These are phyloP conservation scores for Buddleja alternifolia DNA, from an alignment of 257 asterid genomes.

Conservation along the genomic window DNA sequence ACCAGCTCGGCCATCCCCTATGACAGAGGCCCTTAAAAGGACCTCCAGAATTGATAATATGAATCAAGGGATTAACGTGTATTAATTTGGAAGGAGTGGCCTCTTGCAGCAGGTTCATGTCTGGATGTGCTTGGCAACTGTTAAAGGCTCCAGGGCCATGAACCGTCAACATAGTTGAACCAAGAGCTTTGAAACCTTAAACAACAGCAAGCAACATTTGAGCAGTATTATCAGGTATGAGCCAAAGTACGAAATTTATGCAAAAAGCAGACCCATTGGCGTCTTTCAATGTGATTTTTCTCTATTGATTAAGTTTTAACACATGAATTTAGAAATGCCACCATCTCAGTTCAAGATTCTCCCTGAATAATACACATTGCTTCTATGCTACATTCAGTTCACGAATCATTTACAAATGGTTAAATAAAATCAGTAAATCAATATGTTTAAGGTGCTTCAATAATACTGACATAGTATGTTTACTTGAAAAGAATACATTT, in stretches of 20 bases:
- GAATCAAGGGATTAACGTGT: constrained; percentile 42
- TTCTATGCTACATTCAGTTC: constrained; percentile 9
- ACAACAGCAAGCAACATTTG: not conserved
- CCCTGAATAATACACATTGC: not conserved
- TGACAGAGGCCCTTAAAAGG: constrained; percentile 35
- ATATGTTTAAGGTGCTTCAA: not conserved
- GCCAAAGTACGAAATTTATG: not conserved
- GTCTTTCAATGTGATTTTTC: not conserved
- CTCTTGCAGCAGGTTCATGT: constrained; percentile 52
- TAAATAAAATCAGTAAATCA: not conserved
- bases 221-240: not conserved
- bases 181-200: constrained; percentile 44
- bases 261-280: not conserved
- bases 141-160: constrained; percentile 46
- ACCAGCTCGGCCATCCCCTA: constrained; percentile 46
- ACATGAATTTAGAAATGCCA: not conserved
- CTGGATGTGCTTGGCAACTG: constrained; percentile 45
- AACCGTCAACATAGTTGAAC: constrained; percentile 54
- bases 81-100: constrained; percentile 40
- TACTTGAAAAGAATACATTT: not conserved
- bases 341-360: constrained; percentile 1
- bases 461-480: not conserved
- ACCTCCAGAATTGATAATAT: constrained; percentile 28
- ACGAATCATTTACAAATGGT: constrained; percentile 1
- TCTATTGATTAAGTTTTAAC: not conserved